Conservation (phyloP, 2,329 filamentous ascomycete species). For the Paraphoma sp. region DNA sequence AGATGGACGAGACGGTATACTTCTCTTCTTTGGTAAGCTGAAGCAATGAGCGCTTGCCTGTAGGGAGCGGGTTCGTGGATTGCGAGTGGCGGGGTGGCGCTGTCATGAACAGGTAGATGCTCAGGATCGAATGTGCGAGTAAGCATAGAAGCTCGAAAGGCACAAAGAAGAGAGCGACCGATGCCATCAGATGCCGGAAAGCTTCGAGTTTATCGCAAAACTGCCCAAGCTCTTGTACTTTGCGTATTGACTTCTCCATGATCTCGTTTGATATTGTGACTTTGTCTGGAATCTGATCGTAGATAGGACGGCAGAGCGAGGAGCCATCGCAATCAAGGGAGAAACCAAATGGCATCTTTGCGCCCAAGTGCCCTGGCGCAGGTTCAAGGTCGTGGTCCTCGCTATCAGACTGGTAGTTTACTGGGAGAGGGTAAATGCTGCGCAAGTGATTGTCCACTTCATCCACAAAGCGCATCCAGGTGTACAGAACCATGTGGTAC, state of each 20-base stretch:
- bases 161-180: background rate
- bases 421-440: background rate
- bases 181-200: background rate
- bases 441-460: background rate
- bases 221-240: background rate
- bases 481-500: background rate
- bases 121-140: background rate
- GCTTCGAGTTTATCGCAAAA: background rate
- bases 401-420: background rate
- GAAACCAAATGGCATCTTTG: constrained; percentile 19
- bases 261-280: background rate
- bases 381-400: background rate
- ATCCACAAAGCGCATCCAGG: background rate
- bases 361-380: background rate
- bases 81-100: background rate
- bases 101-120: background rate
- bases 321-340: constrained; percentile 6
- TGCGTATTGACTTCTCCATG: background rate
- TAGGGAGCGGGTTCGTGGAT: background rate
- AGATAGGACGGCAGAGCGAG: constrained; percentile 14
- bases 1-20: background rate
- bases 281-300: background rate
- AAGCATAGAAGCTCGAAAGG: background rate
- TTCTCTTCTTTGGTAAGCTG: background rate
- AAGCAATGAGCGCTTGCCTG: background rate